These are phyloP conservation scores for Prunus mume DNA, from an alignment of 306 rosid species.

Conservation along the genomic window DNA sequence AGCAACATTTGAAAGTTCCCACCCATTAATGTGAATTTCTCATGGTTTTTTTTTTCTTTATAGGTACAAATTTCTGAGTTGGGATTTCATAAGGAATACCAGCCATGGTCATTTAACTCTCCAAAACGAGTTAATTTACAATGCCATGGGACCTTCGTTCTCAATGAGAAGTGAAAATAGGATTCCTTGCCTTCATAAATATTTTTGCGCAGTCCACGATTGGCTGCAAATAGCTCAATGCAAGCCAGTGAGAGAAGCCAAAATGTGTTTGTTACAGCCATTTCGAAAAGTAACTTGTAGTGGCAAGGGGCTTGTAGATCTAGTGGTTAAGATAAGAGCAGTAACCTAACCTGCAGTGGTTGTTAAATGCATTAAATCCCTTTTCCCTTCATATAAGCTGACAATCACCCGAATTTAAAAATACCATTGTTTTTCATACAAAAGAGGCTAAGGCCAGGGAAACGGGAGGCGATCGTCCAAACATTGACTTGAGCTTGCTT, in stretches of 20 bases:
- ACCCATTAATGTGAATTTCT: not conserved
- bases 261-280: not conserved
- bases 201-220: not conserved
- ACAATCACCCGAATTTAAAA: too few species aligned
- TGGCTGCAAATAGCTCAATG: not conserved
- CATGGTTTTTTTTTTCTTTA: not conserved
- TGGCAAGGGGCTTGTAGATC: not conserved
- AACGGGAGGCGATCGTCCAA: too few species aligned
- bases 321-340: too few species aligned
- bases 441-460: too few species aligned
- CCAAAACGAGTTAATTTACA: not conserved
- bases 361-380: too few species aligned
- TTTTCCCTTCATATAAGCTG: too few species aligned
- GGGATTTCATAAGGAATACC: not conserved
- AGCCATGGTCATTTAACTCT: not conserved
- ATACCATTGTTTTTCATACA: too few species aligned
- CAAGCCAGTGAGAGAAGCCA: not conserved
- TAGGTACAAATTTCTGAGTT: not conserved
- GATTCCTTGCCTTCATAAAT: not conserved
- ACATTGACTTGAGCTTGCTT: too few species aligned
- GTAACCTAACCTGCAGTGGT: too few species aligned
- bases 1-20: not conserved
- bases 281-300: not conserved
- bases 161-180: not conserved
- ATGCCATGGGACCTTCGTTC: not conserved